Evolutionary conservation across 805 yeast genomes (phyloP).

Genomic region (Diddensiella caesifluorescens): DNA sequence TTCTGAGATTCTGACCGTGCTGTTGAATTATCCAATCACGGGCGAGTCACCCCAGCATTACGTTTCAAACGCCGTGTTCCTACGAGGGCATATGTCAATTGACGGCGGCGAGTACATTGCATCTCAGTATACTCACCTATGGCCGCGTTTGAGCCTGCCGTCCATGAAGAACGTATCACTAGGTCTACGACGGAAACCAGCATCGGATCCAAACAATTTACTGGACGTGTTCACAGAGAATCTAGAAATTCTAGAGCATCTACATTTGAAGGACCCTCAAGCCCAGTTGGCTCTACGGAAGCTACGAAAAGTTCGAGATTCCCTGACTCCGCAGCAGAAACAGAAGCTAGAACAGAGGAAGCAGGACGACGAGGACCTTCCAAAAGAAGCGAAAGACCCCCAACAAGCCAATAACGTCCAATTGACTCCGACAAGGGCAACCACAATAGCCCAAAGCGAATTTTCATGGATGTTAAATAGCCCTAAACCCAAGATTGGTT

Average conservation of each 20-base stretch:
- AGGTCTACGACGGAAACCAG: too few relatives aligned
- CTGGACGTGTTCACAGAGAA: too few relatives aligned
- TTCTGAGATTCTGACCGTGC: conserved; percentile 20
- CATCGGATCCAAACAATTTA: too few relatives aligned
- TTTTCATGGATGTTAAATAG: conserved; percentile 27
- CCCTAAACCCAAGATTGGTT: conserved; percentile 12
- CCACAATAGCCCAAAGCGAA: conserved; percentile 25
- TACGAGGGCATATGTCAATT: conserved; percentile 16
- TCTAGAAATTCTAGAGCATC: too few relatives aligned
- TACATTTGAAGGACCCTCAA: too few relatives aligned
- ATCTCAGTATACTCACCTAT: conserved; percentile 17
- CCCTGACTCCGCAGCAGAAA: not conserved
- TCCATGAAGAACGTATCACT: too few relatives aligned
- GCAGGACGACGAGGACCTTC: conserved; percentile 2
- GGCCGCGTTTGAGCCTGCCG: too few relatives aligned
- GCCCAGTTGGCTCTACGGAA: too few relatives aligned
- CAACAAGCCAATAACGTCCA: not conserved
- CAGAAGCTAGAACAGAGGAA: conserved; percentile 6
- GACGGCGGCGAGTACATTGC: conserved; percentile 23
- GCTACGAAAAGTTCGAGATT: too few relatives aligned
- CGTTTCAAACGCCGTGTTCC: conserved; percentile 24
- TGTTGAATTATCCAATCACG: conserved; percentile 23
- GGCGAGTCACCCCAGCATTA: conserved; percentile 1
- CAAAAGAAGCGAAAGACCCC: conserved; percentile 4
- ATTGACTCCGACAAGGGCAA: conserved; percentile 17